A percentile compares a stretch with the other conserved stretches of the same genome.
phyloP scores from a whole-genome alignment of 176 grass and related monocot species.

The Hordeum marinum region DNA sequence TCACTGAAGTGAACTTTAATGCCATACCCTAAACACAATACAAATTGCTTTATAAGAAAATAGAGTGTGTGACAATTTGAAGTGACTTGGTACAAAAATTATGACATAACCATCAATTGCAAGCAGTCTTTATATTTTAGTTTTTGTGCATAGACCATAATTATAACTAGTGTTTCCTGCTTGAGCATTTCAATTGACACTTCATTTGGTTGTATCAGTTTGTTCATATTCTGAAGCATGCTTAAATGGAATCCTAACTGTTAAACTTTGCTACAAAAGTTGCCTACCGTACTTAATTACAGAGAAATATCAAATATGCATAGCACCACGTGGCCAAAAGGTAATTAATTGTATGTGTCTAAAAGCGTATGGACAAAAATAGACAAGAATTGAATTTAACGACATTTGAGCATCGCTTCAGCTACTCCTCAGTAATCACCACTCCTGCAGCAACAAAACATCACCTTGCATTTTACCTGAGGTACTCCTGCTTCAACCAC shows the following conservation, averaged over 20 bases:
- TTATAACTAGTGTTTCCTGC: background rate
- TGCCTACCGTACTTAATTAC: background rate
- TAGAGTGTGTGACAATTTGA: no score
- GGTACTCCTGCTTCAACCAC: background rate
- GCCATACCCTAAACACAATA: no score
- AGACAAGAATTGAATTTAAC: background rate
- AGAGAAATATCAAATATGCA: slow-evolving; percentile 23
- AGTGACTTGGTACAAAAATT: background rate
- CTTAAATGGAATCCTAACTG: background rate
- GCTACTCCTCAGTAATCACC: background rate
- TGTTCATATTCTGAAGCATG: slow-evolving; percentile 1
- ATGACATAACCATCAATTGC: background rate
- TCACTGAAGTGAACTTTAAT: no score
- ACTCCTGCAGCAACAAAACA: slow-evolving; percentile 18
- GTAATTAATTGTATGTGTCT: background rate
- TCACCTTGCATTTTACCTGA: background rate
- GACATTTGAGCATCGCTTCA: background rate
- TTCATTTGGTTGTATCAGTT: background rate
- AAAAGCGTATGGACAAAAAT: background rate
- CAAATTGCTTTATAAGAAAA: no score
- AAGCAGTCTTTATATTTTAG: background rate
- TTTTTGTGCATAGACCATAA: background rate
- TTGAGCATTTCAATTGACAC: background rate
- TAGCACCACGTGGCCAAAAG: background rate
- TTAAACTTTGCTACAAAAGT: background rate